Conservation (phyloP, 2,329 filamentous ascomycete species). For the Verticillium klebahnii region DNA sequence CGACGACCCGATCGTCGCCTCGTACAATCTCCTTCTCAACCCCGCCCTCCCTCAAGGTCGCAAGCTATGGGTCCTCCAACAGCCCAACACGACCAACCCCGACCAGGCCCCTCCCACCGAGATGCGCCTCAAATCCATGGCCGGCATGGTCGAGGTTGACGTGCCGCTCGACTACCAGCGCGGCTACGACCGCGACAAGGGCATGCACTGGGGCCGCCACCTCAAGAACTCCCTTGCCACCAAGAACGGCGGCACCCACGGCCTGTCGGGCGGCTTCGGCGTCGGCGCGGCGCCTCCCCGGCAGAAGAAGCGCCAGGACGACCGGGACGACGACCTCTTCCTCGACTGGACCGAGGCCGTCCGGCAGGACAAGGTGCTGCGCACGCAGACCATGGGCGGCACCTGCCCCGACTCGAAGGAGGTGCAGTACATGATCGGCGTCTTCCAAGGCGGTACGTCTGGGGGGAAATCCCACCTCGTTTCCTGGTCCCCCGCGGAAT, state of each 20-base stretch:
- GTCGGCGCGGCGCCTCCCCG: slow-evolving; percentile 44
- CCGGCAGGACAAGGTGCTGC: slow-evolving; percentile 66
- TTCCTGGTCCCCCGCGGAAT: not conserved
- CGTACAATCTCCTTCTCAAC: slow-evolving; percentile 85
- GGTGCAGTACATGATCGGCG: slow-evolving; percentile 85
- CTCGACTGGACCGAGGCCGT: slow-evolving; percentile 64
- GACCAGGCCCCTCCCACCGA: slow-evolving; percentile 57
- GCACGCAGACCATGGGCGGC: slow-evolving; percentile 80
- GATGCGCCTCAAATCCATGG: slow-evolving; percentile 75
- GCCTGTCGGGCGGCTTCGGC: slow-evolving; percentile 69
- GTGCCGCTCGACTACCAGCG: slow-evolving; percentile 69
- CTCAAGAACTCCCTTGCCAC: slow-evolving; percentile 56
- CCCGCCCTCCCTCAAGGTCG: slow-evolving; percentile 58
- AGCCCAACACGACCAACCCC: slow-evolving; percentile 69
- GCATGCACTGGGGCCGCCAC: slow-evolving; percentile 75
- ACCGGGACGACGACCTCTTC: slow-evolving; percentile 40
- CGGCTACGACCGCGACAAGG: slow-evolving; percentile 82
- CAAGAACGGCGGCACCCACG: slow-evolving; percentile 62
- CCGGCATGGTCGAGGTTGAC: slow-evolving; percentile 87
- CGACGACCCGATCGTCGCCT: slow-evolving; percentile 64
- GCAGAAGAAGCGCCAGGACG: slow-evolving; percentile 25
- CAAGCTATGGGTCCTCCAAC: slow-evolving; percentile 79
- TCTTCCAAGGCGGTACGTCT: slow-evolving; percentile 74
- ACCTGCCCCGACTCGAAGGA: slow-evolving; percentile 66
- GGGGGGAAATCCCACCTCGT: not conserved